Conservation (phyloP, 2,329 filamentous ascomycete species). For the Phaeosphaeriaceae sp. region DNA sequence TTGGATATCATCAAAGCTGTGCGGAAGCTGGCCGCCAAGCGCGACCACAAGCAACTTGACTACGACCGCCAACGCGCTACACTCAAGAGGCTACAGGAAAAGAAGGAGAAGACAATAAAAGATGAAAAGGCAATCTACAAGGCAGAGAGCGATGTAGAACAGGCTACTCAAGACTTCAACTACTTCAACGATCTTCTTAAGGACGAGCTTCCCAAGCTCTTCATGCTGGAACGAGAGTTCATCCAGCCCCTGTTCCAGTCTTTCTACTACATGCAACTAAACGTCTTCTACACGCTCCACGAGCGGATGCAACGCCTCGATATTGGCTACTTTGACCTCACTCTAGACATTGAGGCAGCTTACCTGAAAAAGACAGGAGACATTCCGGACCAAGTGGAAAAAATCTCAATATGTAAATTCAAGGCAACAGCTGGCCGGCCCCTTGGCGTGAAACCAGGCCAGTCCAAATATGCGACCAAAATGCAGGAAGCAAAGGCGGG, state of each 20-base stretch:
- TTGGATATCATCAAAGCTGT: constrained; percentile 95
- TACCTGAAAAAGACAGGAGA: constrained; percentile 89
- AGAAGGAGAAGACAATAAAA: constrained; percentile 95
- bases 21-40: constrained; percentile 84
- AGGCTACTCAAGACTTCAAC: constrained; percentile 93
- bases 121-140: constrained; percentile 98
- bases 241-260: constrained; percentile 97
- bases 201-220: constrained; percentile 91
- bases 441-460: constrained; percentile 30
- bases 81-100: constrained; percentile 94
- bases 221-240: constrained; percentile 87
- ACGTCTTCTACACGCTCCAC: constrained; percentile 98
- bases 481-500: constrained; percentile 47
- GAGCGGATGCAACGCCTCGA: constrained; percentile 97
- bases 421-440: constrained; percentile 77
- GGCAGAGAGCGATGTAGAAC: constrained; percentile 88
- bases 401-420: constrained; percentile 84
- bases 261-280: constrained; percentile 99
- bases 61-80: constrained; percentile 85
- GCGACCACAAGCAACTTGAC: constrained; percentile 96
- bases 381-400: constrained; percentile 83
- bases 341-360: constrained; percentile 86
- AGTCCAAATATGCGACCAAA: constrained; percentile 48
- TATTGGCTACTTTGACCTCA: constrained; percentile 96
- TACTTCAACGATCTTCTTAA: constrained; percentile 98